Conservation (phyloP, 2,329 filamentous ascomycete genomes). For the Diaporthe sp. region DNA sequence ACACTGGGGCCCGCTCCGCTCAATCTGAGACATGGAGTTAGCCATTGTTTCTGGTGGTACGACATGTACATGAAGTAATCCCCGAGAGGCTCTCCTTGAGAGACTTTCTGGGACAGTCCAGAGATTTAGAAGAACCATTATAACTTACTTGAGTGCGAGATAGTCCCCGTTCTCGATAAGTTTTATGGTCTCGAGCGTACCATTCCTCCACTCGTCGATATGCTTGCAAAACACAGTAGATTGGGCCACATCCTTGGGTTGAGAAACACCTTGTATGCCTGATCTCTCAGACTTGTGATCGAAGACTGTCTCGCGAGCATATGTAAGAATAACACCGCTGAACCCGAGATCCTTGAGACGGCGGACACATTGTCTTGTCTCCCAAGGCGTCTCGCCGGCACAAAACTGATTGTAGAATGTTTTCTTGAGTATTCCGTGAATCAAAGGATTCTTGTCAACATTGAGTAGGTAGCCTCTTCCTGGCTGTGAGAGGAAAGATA, state of each 20-base stretch:
- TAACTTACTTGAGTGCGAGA: slow-evolving; percentile 54
- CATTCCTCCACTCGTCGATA: slow-evolving; percentile 53
- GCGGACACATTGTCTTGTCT: slow-evolving; percentile 56
- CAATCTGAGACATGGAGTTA: slow-evolving; percentile 45
- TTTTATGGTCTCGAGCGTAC: slow-evolving; percentile 48
- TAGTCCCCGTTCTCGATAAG: slow-evolving; percentile 51
- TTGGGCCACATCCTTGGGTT: background rate
- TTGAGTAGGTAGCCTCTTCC: slow-evolving; percentile 51
- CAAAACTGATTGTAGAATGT: slow-evolving; percentile 70
- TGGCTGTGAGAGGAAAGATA: slow-evolving; percentile 55
- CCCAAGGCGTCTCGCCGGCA: slow-evolving; percentile 58
- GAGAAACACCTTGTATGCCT: slow-evolving; percentile 40
- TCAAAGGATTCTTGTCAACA: slow-evolving; percentile 63
- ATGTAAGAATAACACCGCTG: slow-evolving; percentile 68
- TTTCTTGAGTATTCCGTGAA: slow-evolving; percentile 60
- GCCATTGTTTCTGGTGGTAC: background rate
- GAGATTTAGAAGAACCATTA: too few relatives aligned
- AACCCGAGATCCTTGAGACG: slow-evolving; percentile 64
- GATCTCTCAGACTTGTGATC: slow-evolving; percentile 49
- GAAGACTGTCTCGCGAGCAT: slow-evolving; percentile 59
- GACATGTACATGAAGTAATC: background rate
- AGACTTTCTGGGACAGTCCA: background rate
- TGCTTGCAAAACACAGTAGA: slow-evolving; percentile 44
- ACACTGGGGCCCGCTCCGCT: slow-evolving; percentile 58
- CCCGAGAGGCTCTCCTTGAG: too few relatives aligned